Evolutionary conservation across 768 basidiomycete species (phyloP), one percentile per base, ranked within the genome.

Genomic region (Lactifluus hygrophoroides): DNA sequence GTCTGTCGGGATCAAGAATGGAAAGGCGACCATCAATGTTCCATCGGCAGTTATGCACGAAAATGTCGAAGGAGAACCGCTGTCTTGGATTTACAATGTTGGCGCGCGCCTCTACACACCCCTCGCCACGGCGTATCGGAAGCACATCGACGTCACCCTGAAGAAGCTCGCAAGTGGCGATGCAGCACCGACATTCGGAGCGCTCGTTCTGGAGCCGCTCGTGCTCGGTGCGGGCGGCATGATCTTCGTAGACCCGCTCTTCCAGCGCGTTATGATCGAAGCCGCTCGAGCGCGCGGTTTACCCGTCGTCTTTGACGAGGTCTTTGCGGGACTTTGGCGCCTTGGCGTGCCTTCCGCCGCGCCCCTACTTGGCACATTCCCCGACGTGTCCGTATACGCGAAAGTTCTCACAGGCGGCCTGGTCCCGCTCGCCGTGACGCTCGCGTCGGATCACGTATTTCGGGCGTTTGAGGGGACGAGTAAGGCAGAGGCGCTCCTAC

Each of bases 191-290:
- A n/a, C n/a, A 2, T 69, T 90, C 3, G 88, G 84, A 1, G 89
- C 91, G 0, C 76, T 97, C 17, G 84, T 98, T 6, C 73, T 98
- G 28, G 95, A 98, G 68, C 95, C 95, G 0, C 77, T 94, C 23
- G 80, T 94, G 25, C 88, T 98, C 80, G 95, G 95, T 14, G 94
- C 95, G 0, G 95, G 91, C 0, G 95, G 95, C 0, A 97, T 97
- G 95, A 77, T 93, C 30, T 97, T 97, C 67, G 91, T 97, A 25
- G 95, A 98, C 68, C 95, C 95, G 9, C 83, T 98, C 43, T 97
- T 95, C 78, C 95, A 98, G 69, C 81, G 90, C 27, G 75, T 93
- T 30, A 70, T 98, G 63, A 74, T 97, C 40, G 92, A 96, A 65
- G 79, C 83, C 3, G 88, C 90, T 5, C 84, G 95, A 57, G 71